Evolutionary conservation across 345 rosid genomes (phyloP).

Genomic region (Trapa bicornis): DNA sequence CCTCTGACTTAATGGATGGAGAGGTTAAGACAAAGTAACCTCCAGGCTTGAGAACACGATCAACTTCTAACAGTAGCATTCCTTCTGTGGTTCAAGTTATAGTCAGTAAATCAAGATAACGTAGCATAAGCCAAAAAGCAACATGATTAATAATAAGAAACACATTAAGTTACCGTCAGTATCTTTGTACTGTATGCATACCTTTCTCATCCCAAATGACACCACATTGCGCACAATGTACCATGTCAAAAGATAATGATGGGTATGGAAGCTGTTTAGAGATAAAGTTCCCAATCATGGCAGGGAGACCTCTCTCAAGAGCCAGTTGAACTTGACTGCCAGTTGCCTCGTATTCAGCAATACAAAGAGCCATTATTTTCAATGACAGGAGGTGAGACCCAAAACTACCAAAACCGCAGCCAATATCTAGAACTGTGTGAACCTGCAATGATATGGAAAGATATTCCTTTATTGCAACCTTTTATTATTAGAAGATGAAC

Average conservation of each 20-base stretch:
- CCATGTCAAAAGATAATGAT: slow-evolving; percentile 75
- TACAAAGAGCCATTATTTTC: slow-evolving; percentile 72
- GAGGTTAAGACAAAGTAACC: slow-evolving; percentile 90
- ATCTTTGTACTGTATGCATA: slow-evolving; percentile 9
- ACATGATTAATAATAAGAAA: background rate
- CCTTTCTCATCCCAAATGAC: slow-evolving; percentile 86
- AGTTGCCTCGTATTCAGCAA: slow-evolving; percentile 83
- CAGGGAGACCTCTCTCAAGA: slow-evolving; percentile 97
- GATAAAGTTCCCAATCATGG: slow-evolving; percentile 80
- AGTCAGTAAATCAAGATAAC: background rate
- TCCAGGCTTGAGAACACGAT: slow-evolving; percentile 89
- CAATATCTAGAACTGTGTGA: slow-evolving; percentile 68
- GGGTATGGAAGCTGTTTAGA: slow-evolving; percentile 87
- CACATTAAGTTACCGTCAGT: too few relatives aligned
- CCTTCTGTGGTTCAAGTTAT: slow-evolving; percentile 47
- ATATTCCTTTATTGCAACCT: background rate
- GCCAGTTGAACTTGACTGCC: slow-evolving; percentile 98
- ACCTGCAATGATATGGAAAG: slow-evolving; percentile 33
- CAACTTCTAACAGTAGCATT: slow-evolving; percentile 76
- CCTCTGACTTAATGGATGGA: slow-evolving; percentile 48
- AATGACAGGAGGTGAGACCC: slow-evolving; percentile 85
- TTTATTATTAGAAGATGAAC: too few relatives aligned
- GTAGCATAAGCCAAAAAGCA: background rate
- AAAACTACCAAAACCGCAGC: slow-evolving; percentile 97
- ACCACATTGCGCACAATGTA: slow-evolving; percentile 97